phyloP scores from a whole-genome alignment of 2,329 filamentous ascomycete species.

The Aspergillus tubingensis region DNA sequence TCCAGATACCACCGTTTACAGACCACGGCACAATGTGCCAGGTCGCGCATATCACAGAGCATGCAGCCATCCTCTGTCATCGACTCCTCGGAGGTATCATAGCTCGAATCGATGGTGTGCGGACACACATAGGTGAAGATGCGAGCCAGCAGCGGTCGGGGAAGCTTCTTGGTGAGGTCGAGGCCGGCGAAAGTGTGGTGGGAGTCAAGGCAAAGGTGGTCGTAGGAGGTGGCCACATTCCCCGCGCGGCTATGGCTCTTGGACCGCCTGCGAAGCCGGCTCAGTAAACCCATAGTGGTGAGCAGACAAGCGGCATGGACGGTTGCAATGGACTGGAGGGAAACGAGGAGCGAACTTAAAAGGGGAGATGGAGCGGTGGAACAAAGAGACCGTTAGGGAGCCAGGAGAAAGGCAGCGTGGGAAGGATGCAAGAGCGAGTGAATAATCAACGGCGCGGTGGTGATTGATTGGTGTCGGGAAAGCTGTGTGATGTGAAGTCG shows the following conservation, averaged over 20 bases:
- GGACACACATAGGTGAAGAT: constrained; percentile 85
- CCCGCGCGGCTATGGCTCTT: constrained; percentile 31
- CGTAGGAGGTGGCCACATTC: constrained; percentile 24
- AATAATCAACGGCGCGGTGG: not conserved
- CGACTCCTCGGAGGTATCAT: constrained; percentile 80
- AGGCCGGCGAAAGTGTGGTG: constrained; percentile 19
- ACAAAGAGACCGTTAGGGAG: not conserved
- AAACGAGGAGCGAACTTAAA: not conserved
- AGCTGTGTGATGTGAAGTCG: not conserved
- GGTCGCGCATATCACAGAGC: constrained; percentile 88
- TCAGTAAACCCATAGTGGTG: constrained; percentile 35
- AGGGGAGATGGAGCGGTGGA: not conserved
- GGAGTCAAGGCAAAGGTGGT: constrained; percentile 23
- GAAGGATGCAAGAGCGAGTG: not conserved
- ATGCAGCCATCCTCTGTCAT: constrained; percentile 79
- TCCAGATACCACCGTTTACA: constrained; percentile 69
- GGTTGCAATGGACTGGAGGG: not conserved
- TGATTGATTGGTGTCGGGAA: constrained; percentile 2
- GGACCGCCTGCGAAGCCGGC: constrained; percentile 32
- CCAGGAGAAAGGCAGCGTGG: not conserved
- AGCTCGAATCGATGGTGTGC: constrained; percentile 73
- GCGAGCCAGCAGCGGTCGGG: constrained; percentile 67
- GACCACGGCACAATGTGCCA: constrained; percentile 75
- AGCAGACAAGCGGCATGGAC: constrained; percentile 8
- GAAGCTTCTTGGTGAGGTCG: constrained; percentile 57